phyloP scores from a whole-genome alignment of 75 land plant species.

The Azolla pinnata region DNA sequence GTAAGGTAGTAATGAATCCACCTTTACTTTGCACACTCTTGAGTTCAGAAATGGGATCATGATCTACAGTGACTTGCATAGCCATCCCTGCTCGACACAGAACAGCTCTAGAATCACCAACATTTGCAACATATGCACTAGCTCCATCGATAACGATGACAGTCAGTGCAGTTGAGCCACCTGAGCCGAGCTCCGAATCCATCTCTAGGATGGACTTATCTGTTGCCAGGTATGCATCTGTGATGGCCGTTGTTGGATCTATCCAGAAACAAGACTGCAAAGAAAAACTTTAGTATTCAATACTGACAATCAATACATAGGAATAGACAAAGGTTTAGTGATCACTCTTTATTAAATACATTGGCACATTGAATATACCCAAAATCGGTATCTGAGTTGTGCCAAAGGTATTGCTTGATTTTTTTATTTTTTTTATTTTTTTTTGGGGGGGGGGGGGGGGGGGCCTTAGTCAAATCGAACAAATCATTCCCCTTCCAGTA shows the following conservation, averaged over 20 bases:
- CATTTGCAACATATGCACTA: conserved; percentile 56
- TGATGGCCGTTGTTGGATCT: conserved; percentile 53
- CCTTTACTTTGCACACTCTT: conserved; percentile 52
- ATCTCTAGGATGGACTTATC: conserved; percentile 49
- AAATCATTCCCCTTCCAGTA: no score
- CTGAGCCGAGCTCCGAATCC: conserved; percentile 34
- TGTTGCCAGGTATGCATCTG: conserved; percentile 50
- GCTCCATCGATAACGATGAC: conserved; percentile 67
- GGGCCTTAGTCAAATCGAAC: no score
- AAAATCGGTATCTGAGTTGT: no score
- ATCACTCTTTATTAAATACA: no score
- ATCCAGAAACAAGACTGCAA: conserved; percentile 52
- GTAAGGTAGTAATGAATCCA: conserved; percentile 64
- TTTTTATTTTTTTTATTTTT: no score
- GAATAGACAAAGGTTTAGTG: no score
- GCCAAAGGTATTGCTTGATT: no score
- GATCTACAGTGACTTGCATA: conserved; percentile 65
- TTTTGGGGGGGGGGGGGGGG: no score
- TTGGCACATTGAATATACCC: no score
- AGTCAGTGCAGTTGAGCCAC: conserved; percentile 90
- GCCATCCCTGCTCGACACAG: conserved; percentile 50
- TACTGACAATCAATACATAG: no score
- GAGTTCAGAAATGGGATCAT: conserved; percentile 60
- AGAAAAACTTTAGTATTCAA: no score
- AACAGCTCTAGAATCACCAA: conserved; percentile 85